Conservation (phyloP, 331 rosid species). For the Cucumis variabilis region DNA sequence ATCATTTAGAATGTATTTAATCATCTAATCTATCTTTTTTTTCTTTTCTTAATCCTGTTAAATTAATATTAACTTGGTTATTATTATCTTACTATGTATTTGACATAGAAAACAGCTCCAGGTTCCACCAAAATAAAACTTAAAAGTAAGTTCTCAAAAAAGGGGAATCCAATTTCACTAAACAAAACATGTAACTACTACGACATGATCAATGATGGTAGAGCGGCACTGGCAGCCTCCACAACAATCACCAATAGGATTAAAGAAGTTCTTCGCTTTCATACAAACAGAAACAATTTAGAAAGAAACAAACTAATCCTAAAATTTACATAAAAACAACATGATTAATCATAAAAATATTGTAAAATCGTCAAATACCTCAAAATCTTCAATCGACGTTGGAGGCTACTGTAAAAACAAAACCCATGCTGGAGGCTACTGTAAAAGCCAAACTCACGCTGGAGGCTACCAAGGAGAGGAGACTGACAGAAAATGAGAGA, state of each 20-base stretch:
- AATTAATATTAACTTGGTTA: neutral
- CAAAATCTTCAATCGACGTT: no score
- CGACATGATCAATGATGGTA: neutral
- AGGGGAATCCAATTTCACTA: neutral
- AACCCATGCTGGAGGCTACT: no score
- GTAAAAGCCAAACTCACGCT: no score
- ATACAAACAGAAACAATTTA: no score
- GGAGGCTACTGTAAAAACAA: no score
- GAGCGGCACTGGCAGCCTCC: slow-evolving; percentile 9
- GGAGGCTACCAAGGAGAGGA: no score
- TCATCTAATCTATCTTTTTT: neutral
- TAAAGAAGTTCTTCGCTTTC: no score
- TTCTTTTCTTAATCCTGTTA: neutral
- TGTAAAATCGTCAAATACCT: no score
- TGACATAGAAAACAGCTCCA: neutral
- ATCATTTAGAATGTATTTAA: neutral
- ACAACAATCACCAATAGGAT: neutral
- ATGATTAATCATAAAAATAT: no score
- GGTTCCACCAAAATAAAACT: neutral
- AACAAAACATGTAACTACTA: neutral
- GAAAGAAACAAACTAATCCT: no score
- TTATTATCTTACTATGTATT: neutral
- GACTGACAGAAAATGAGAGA: no score
- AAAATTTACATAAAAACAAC: no score
- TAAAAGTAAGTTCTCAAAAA: neutral